Evolutionary conservation across 345 rosid species (phyloP).

Genomic region (Pistacia vera): DNA sequence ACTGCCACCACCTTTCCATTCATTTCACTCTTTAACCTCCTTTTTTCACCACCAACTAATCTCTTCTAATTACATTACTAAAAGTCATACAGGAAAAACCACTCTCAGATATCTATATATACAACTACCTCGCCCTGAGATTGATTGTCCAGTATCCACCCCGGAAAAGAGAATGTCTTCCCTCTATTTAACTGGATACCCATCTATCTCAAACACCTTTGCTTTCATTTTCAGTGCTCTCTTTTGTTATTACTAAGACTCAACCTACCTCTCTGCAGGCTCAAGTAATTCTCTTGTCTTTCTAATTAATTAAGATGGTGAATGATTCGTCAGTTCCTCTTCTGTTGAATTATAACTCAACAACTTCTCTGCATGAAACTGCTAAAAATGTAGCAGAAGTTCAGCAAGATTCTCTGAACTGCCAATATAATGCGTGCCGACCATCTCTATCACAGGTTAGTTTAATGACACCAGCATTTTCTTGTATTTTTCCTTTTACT

Average conservation of each 20-base stretch:
- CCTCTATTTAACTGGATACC: background rate
- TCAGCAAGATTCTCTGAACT: slow-evolving; percentile 14
- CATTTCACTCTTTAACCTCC: slow-evolving; percentile 5
- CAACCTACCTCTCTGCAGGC: background rate
- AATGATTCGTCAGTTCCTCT: slow-evolving; percentile 34
- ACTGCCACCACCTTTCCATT: slow-evolving; percentile 25
- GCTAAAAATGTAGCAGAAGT: slow-evolving; percentile 9
- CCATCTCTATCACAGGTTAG: slow-evolving; percentile 39
- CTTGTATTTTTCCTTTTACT: slow-evolving; percentile 9
- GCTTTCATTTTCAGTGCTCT: background rate
- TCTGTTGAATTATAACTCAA: slow-evolving; percentile 17
- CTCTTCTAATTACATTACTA: background rate
- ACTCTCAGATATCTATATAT: no score
- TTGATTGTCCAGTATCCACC: background rate
- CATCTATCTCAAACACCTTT: background rate
- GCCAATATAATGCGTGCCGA: slow-evolving; percentile 21
- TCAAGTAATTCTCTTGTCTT: background rate
- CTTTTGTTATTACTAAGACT: background rate
- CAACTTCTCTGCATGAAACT: slow-evolving; percentile 17
- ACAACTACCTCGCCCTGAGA: background rate
- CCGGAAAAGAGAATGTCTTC: background rate
- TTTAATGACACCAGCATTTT: background rate
- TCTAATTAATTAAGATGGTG: slow-evolving; percentile 9
- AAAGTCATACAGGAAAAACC: no score
- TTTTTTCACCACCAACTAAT: slow-evolving; percentile 34